Evolutionary conservation across 2,329 filamentous ascomycete genomes (phyloP).

Genomic region (Stromatinia cepivora): DNA sequence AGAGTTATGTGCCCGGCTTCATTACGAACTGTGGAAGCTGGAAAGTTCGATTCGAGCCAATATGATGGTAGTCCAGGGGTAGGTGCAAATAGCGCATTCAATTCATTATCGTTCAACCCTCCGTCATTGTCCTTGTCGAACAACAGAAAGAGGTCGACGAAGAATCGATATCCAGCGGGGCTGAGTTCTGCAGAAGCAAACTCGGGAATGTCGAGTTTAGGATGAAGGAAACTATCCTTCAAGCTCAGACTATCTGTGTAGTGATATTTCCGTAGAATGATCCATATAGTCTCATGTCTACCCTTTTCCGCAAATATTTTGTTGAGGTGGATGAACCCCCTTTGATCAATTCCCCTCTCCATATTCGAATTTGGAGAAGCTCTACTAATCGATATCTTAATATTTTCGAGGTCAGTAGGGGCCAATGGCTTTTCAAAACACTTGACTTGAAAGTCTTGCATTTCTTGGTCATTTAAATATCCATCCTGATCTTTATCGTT

Average conservation of each 20-base stretch:
- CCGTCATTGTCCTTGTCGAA: conserved; percentile 98
- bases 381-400: conserved; percentile 83
- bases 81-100: conserved; percentile 84
- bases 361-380: conserved; percentile 61
- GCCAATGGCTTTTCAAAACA: conserved; percentile 89
- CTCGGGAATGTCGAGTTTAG: conserved; percentile 90
- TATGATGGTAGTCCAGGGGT: conserved; percentile 85
- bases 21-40: conserved; percentile 89
- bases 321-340: conserved; percentile 86
- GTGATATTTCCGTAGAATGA: conserved; percentile 89
- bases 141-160: conserved; percentile 91
- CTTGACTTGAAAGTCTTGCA: conserved; percentile 85
- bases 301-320: conserved; percentile 97
- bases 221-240: conserved; percentile 86
- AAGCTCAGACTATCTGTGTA: conserved; percentile 94
- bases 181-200: conserved; percentile 92
- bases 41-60: conserved; percentile 88
- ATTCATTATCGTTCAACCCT: conserved; percentile 81
- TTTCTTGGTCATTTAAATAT: conserved; percentile 84
- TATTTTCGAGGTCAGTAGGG: conserved; percentile 80
- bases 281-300: conserved; percentile 97
- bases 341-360: conserved; percentile 73
- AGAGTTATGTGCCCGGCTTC: conserved; percentile 94
- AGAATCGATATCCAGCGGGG: conserved; percentile 92
- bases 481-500: conserved; percentile 97